These are phyloP conservation scores for Fusarium paranaense DNA, from an alignment of 2,329 filamentous ascomycete species.

Conservation along the genomic window DNA sequence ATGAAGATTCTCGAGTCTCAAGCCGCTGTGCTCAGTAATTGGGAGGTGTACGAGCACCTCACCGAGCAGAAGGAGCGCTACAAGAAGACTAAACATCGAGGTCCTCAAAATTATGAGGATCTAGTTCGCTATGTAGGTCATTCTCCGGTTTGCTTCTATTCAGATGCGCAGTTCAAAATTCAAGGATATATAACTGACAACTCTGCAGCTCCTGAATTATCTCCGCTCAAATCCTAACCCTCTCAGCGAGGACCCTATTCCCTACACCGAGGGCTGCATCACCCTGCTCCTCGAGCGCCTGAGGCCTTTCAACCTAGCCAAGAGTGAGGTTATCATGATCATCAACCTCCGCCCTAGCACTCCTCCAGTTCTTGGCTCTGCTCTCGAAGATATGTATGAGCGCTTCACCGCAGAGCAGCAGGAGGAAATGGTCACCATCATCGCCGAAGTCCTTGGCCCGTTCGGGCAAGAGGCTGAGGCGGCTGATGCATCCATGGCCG, in stretches of 20 bases:
- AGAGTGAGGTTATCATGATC: slow-evolving; percentile 76
- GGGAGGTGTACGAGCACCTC: slow-evolving; percentile 77
- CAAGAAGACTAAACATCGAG: slow-evolving; percentile 61
- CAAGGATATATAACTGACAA: slow-evolving; percentile 9
- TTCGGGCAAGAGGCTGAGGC: slow-evolving; percentile 50
- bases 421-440: slow-evolving; percentile 65
- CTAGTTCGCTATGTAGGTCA: slow-evolving; percentile 72
- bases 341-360: slow-evolving; percentile 72
- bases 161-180: background rate
- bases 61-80: slow-evolving; percentile 65
- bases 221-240: slow-evolving; percentile 67
- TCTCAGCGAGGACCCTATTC: slow-evolving; percentile 64
- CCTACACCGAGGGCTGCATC: slow-evolving; percentile 66
- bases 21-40: slow-evolving; percentile 77
- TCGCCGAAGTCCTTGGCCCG: slow-evolving; percentile 68
- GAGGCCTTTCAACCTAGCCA: slow-evolving; percentile 69
- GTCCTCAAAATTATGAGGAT: slow-evolving; percentile 69
- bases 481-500: slow-evolving; percentile 54
- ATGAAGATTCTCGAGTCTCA: slow-evolving; percentile 81
- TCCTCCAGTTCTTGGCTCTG: slow-evolving; percentile 68
- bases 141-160: background rate
- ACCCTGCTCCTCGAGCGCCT: slow-evolving; percentile 65
- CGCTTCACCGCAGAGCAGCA: slow-evolving; percentile 71
- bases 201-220: slow-evolving; percentile 68
- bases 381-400: slow-evolving; percentile 73